Evolutionary conservation across 306 rosid genomes (phyloP).

Genomic region (Crataegus laevigata): DNA sequence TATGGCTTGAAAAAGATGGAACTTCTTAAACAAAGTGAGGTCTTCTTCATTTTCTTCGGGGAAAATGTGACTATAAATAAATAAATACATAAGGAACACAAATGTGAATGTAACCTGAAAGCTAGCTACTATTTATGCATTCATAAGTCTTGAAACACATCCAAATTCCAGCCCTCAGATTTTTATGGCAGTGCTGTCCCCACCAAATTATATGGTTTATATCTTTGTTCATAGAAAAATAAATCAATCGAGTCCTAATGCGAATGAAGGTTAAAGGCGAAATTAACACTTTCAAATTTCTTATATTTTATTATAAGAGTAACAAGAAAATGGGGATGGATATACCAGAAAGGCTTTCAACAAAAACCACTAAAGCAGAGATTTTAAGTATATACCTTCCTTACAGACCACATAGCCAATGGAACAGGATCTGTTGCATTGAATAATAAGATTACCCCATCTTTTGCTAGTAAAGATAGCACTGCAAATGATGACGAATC

Average conservation of each 20-base stretch:
- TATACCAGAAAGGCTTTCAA: neutral
- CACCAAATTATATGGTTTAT: neutral
- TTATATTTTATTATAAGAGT: neutral
- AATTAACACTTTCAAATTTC: neutral
- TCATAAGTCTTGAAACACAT: no score
- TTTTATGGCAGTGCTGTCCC: neutral
- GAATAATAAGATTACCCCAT: slow-evolving; percentile 70
- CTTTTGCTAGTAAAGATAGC: slow-evolving; percentile 41
- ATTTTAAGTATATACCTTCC: slow-evolving; percentile 51
- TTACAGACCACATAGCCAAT: slow-evolving; percentile 65
- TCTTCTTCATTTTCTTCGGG: neutral
- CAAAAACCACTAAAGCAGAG: neutral
- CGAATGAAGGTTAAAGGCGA: neutral
- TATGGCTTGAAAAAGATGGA: neutral
- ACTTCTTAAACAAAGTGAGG: neutral
- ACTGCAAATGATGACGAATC: slow-evolving; percentile 65
- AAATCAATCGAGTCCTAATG: neutral
- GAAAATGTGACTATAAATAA: neutral
- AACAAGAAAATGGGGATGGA: neutral
- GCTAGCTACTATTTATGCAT: neutral
- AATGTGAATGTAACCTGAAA: neutral
- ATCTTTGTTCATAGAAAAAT: neutral
- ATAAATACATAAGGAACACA: neutral
- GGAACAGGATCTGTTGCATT: slow-evolving; percentile 66
- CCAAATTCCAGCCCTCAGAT: neutral